phyloP scores from a whole-genome alignment of 192 early-diverging fungal species.

The Coemansia sp. region DNA sequence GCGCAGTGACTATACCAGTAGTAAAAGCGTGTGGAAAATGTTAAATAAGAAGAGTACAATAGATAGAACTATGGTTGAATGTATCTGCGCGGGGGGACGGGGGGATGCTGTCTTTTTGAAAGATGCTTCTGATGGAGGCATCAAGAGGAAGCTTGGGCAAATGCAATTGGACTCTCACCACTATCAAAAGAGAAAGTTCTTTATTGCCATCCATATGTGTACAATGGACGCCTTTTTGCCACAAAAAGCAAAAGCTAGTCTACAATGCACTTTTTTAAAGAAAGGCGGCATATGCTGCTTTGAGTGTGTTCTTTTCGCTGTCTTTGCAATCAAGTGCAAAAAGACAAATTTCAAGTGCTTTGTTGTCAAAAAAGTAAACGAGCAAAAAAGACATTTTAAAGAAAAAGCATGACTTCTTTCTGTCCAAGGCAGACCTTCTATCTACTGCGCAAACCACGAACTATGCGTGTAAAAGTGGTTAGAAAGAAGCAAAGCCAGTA shows the following conservation, averaged over 20 bases:
- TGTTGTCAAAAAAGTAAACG: not conserved
- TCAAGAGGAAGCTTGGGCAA: no score
- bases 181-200: not conserved
- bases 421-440: not conserved
- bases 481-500: no score
- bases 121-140: no score
- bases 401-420: not conserved
- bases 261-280: no score
- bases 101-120: not conserved
- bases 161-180: not conserved
- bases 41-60: not conserved
- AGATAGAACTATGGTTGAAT: no score
- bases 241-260: no score
- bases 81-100: not conserved
- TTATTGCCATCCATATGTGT: not conserved
- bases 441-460: not conserved
- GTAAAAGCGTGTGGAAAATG: not conserved
- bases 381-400: not conserved
- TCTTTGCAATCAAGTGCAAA: not conserved
- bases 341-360: not conserved
- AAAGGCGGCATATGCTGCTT: no score
- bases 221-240: not conserved
- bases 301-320: not conserved
- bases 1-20: not conserved
- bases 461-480: not conserved